Percentiles rank a stretch among this genome's conserved stretches.
These are phyloP conservation scores for Epichloe typhina DNA, from an alignment of 2,329 filamentous ascomycete genomes.

Conservation along the genomic window DNA sequence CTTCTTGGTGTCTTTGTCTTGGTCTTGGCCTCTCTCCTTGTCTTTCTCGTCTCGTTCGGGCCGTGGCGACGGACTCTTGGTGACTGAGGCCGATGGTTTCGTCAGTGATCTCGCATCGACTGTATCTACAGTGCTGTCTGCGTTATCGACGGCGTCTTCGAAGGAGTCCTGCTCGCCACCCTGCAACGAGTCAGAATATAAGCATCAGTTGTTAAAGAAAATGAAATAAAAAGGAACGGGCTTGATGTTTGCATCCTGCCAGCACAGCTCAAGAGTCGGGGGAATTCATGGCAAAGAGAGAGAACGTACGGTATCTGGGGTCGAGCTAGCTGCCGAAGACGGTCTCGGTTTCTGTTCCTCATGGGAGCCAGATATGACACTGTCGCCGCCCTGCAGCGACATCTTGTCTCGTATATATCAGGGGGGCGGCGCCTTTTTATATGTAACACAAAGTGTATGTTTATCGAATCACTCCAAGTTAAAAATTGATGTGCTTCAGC, in stretches of 20 bases:
- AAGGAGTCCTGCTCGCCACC: conserved; percentile 37
- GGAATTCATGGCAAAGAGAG: not conserved
- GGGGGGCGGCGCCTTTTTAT: not conserved
- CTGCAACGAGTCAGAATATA: conserved; percentile 13
- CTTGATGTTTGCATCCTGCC: not conserved
- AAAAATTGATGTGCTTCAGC: conserved; percentile 3
- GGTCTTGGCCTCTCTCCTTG: not conserved
- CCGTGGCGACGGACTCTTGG: conserved; percentile 18
- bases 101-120: conserved; percentile 51
- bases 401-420: conserved; percentile 14
- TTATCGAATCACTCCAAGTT: not conserved
- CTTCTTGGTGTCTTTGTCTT: conserved; percentile 6
- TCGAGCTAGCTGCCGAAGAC: conserved; percentile 19
- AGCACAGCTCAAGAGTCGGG: not conserved
- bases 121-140: conserved; percentile 40
- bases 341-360: conserved; percentile 15
- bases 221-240: not conserved
- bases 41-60: not conserved
- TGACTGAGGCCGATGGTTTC: conserved; percentile 26
- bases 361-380: conserved; percentile 12
- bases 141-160: conserved; percentile 65
- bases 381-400: conserved; percentile 21
- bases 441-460: not conserved
- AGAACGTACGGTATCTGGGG: conserved; percentile 15
- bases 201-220: not conserved